Conservation (phyloP, 2,329 filamentous ascomycete species). For the Aspergillus arachidicola region DNA sequence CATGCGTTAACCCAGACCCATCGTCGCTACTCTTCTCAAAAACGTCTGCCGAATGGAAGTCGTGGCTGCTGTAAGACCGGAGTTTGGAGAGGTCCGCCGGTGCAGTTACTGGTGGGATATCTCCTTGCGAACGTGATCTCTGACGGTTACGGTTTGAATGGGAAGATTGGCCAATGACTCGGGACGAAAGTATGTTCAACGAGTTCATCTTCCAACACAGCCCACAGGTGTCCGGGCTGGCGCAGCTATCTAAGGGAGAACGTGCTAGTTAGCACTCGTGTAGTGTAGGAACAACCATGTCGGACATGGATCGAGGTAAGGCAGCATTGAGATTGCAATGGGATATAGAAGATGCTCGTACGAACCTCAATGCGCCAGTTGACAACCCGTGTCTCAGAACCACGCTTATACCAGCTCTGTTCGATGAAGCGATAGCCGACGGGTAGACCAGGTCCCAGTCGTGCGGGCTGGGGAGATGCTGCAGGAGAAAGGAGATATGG, state of each 20-base stretch:
- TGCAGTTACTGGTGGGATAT: constrained; percentile 38
- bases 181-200: constrained; percentile 87
- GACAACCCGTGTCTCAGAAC: constrained; percentile 32
- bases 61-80: constrained; percentile 47
- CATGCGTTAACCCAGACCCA: constrained; percentile 24
- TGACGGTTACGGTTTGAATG: constrained; percentile 51
- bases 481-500: background rate
- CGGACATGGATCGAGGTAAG: constrained; percentile 19
- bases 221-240: constrained; percentile 49
- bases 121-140: constrained; percentile 57
- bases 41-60: constrained; percentile 36
- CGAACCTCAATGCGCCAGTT: constrained; percentile 46
- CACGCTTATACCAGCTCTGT: constrained; percentile 15
- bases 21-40: constrained; percentile 33
- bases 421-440: constrained; percentile 9
- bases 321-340: constrained; percentile 20
- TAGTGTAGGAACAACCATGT: constrained; percentile 6
- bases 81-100: constrained; percentile 40
- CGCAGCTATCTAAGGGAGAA: constrained; percentile 34
- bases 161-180: constrained; percentile 67
- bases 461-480: background rate
- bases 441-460: background rate
- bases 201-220: constrained; percentile 81
- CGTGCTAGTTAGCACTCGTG: constrained; percentile 21
- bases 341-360: constrained; percentile 14